These are phyloP conservation scores for Bertia moriformis DNA, from an alignment of 2,329 filamentous ascomycete species.

Conservation along the genomic window DNA sequence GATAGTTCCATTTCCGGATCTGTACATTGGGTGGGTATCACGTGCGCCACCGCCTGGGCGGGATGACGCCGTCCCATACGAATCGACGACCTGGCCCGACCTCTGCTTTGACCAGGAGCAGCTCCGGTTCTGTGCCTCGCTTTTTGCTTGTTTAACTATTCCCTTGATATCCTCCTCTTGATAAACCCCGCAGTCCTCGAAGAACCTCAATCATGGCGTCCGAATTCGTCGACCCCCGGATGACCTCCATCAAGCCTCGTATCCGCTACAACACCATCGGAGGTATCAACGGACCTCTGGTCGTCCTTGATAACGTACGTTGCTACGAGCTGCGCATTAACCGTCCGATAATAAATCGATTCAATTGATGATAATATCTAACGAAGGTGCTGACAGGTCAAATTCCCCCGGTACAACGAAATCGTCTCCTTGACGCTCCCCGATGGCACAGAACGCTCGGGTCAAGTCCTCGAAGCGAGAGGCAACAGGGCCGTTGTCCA, in stretches of 20 bases:
- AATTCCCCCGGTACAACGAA: slow-evolving; percentile 94
- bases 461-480: slow-evolving; percentile 94
- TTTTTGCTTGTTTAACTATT: background rate
- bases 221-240: background rate
- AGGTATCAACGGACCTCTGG: slow-evolving; percentile 92
- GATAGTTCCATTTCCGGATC: no score
- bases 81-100: background rate
- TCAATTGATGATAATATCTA: no score
- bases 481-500: slow-evolving; percentile 90
- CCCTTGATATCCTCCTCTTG: background rate
- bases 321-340: no score
- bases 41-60: no score
- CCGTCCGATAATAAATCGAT: no score
- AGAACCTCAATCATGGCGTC: background rate
- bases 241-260: slow-evolving; percentile 1
- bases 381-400: slow-evolving; percentile 76
- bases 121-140: background rate
- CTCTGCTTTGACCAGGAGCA: no score
- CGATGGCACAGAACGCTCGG: slow-evolving; percentile 84
- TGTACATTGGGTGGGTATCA: no score
- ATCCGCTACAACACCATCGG: slow-evolving; percentile 95
- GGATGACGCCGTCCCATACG: no score
- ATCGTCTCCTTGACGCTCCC: slow-evolving; percentile 92
- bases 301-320: slow-evolving; percentile 76
- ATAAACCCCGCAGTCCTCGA: background rate